Base-by-base conservation (phyloP, 495 filamentous ascomycete species). In the Cladorrhinum samala region DNA sequence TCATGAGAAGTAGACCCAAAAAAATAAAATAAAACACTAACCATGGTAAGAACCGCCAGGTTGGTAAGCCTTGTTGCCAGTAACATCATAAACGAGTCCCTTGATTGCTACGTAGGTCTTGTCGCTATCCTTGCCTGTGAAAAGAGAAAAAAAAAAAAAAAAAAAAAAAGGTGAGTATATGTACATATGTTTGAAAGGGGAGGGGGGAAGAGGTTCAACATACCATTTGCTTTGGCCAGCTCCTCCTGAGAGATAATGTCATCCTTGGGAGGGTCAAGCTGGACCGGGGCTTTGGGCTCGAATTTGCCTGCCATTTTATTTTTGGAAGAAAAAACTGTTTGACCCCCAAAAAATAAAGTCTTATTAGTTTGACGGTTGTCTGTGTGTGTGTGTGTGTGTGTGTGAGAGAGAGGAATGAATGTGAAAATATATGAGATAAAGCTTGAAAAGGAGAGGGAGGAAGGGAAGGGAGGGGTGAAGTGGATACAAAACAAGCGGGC, bases 101-200 rank as follows among this genome's bases (percentile, higher is more conserved):
- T 96, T 97, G 72, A 99, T 97, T 24, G 94, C 93, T 21, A 99
- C 90, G 58, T 91, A 88, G 20, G 84, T 90, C 25, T 89, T 89
- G 52, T 75, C 81, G 20, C 72, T 72, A 46, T 78, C 82, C 2
- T 81, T 70, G 51, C 86, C 82, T 69, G 72, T 46, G 21, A 43
- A 36, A 27, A 40, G 33, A 6, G 24, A 17, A 37, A 20, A 25
- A 18, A 9, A 23, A 11, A 11, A 24, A 37, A n/a, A 1, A 23
- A 38, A n/a, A 20, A 25, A 45, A 21, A 20, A 11, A n/a, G 38
- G 20, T 33, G 11, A 41, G 9, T 7, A 3, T 23, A 25, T 49
- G 9, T 19, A 20, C 8, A 39, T 0, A 20, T 46, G 9, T 9
- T 23, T 38, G 42, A 44, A 9, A 44, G 18, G 16, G 36, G n/a